Percentiles rank a stretch among this genome's conserved stretches.
phyloP scores from a whole-genome alignment of 495 filamentous ascomycete species.

The Pyrenula massariospora region DNA sequence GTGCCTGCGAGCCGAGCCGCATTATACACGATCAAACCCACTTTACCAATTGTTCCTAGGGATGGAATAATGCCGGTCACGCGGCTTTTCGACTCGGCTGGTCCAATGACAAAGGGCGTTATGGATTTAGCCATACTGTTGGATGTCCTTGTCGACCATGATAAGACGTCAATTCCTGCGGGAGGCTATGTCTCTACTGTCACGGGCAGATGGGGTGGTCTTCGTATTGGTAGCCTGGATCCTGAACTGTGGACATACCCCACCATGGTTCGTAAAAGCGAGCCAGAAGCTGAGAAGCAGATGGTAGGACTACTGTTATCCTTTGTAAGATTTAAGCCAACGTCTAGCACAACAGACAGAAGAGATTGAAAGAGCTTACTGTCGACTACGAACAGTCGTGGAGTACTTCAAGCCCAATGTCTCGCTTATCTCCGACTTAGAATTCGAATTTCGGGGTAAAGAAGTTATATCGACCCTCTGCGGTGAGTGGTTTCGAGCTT shows the following conservation, averaged over 20 bases:
- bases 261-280: slow-evolving; percentile 3
- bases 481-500: neutral
- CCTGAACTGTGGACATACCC: slow-evolving; percentile 2
- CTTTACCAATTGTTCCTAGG: slow-evolving; percentile 14
- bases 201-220: slow-evolving; percentile 1
- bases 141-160: slow-evolving; percentile 10
- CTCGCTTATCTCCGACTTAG: neutral
- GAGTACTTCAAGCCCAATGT: slow-evolving; percentile 1
- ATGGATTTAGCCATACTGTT: slow-evolving; percentile 17
- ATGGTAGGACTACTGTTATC: neutral
- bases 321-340: neutral
- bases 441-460: neutral
- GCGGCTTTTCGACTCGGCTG: slow-evolving; percentile 15
- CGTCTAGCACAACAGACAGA: slow-evolving; percentile 1
- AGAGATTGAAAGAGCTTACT: slow-evolving; percentile 1
- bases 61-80: slow-evolving; percentile 20
- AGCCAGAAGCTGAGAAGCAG: slow-evolving; percentile 1
- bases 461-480: neutral
- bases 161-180: slow-evolving; percentile 1
- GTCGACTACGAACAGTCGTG: neutral
- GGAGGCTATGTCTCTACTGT: slow-evolving; percentile 7
- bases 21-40: slow-evolving; percentile 29
- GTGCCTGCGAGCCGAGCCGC: slow-evolving; percentile 25
- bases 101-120: slow-evolving; percentile 20
- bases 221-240: slow-evolving; percentile 3